Percentiles rank a stretch among this genome's conserved stretches.
These are phyloP conservation scores for Pyricularia grisea DNA, from an alignment of 2,329 filamentous ascomycete species.

Conservation along the genomic window DNA sequence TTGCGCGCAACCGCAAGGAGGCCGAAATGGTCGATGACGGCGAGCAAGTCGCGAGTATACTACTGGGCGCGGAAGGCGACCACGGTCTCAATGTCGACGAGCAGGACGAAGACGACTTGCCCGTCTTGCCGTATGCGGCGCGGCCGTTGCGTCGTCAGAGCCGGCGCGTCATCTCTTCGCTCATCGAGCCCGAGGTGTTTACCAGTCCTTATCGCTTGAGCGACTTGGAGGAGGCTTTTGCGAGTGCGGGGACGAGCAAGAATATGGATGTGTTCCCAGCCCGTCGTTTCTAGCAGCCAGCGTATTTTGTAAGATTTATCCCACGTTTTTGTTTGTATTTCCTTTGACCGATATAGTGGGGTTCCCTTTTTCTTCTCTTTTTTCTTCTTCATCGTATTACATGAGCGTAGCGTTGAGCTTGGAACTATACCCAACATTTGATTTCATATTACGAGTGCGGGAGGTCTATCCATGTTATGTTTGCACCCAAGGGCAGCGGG, in stretches of 20 bases:
- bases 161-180: background rate
- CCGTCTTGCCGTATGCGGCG: background rate
- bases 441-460: background rate
- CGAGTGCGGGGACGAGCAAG: background rate
- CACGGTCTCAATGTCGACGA: background rate
- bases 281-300: background rate
- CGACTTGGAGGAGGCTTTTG: background rate
- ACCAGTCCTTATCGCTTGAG: background rate
- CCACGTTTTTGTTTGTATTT: background rate
- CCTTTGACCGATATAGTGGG: background rate
- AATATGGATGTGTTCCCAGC: background rate
- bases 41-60: background rate
- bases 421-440: background rate
- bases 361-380: too few relatives aligned
- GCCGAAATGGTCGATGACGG: background rate
- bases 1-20: slow-evolving; percentile 4
- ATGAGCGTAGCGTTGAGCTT: background rate
- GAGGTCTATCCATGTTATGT: background rate
- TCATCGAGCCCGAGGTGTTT: background rate
- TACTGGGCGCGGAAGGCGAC: background rate
- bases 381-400: background rate
- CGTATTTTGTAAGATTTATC: background rate
- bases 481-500: background rate
- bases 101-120: background rate
- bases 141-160: background rate